Evolutionary conservation across 495 filamentous ascomycete species (phyloP).

Genomic region (Penicillium coffeae): DNA sequence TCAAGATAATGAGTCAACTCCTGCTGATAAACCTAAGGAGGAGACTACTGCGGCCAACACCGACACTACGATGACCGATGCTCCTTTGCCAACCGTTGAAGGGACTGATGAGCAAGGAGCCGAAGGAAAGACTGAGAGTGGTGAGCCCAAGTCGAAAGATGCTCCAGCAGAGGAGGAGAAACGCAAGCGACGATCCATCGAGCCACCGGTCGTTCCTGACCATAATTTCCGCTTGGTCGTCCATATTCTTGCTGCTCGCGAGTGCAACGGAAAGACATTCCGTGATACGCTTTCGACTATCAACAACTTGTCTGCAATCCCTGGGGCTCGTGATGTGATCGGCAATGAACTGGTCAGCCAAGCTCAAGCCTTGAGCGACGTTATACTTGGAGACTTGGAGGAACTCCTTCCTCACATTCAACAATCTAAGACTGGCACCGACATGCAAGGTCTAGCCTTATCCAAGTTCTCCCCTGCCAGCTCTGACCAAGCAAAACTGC

Average conservation of each 20-base stretch:
- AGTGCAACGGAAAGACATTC: slow-evolving; percentile 96
- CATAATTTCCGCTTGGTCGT: slow-evolving; percentile 88
- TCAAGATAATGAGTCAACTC: neutral
- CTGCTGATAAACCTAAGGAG: slow-evolving; percentile 22
- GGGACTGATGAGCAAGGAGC: slow-evolving; percentile 23
- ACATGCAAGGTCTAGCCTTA: slow-evolving; percentile 90
- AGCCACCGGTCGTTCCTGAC: slow-evolving; percentile 83
- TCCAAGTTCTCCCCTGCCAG: slow-evolving; percentile 93
- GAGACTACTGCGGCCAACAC: slow-evolving; percentile 21
- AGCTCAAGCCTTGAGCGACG: slow-evolving; percentile 76
- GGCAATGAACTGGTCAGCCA: slow-evolving; percentile 84
- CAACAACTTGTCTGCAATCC: slow-evolving; percentile 92
- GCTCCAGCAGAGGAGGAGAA: slow-evolving; percentile 49
- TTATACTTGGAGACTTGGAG: slow-evolving; percentile 78
- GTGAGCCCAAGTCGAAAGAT: slow-evolving; percentile 26
- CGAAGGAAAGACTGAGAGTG: slow-evolving; percentile 22
- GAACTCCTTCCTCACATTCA: slow-evolving; percentile 85
- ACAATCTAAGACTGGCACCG: slow-evolving; percentile 80
- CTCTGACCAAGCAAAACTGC: slow-evolving; percentile 91
- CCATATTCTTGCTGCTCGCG: slow-evolving; percentile 90
- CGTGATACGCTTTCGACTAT: slow-evolving; percentile 94
- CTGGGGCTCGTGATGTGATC: slow-evolving; percentile 84
- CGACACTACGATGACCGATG: slow-evolving; percentile 44
- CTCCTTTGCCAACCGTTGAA: slow-evolving; percentile 34
- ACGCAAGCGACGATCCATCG: slow-evolving; percentile 69